Percentiles rank a stretch among this genome's conserved stretches.
These are phyloP conservation scores for Colletotrichum somersetense DNA, from an alignment of 2,329 filamentous ascomycete genomes.

Conservation along the genomic window DNA sequence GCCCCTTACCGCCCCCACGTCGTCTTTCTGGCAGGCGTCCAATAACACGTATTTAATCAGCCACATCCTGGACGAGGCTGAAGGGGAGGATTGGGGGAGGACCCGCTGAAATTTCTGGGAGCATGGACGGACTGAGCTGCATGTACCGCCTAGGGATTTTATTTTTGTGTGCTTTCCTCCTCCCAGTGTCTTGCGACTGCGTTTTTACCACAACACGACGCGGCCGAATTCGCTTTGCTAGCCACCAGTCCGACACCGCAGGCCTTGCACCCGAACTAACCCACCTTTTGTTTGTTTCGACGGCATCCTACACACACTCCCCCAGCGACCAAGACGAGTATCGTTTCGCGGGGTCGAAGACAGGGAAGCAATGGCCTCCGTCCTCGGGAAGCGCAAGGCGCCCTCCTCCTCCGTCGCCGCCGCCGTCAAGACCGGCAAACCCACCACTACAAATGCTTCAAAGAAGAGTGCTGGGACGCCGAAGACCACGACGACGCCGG, in stretches of 20 bases:
- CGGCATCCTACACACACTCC: not conserved
- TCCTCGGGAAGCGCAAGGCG: slow-evolving; percentile 43
- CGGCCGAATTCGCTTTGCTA: too few relatives aligned
- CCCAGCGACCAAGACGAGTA: not conserved
- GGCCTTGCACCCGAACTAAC: too few relatives aligned
- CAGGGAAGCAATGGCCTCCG: slow-evolving; percentile 34
- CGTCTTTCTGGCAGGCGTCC: not conserved
- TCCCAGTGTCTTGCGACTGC: not conserved
- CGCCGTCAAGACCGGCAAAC: not conserved
- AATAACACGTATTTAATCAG: not conserved
- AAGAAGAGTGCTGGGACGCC: slow-evolving; percentile 7
- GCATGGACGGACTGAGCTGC: not conserved
- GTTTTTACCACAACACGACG: not conserved
- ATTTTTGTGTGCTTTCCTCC: not conserved
- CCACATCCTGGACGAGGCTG: slow-evolving; percentile 7
- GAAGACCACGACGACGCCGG: not conserved
- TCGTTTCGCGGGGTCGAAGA: not conserved
- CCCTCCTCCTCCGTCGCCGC: slow-evolving; percentile 13
- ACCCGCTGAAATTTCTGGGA: slow-evolving; percentile 25
- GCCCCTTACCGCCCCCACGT: not conserved
- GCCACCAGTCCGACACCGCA: not conserved
- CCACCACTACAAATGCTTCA: not conserved
- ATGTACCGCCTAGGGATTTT: not conserved
- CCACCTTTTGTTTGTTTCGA: not conserved
- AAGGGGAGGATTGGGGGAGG: not conserved